Conservation (phyloP, 1,284 basidiomycete species). For the Exobasidium rhododendri region DNA sequence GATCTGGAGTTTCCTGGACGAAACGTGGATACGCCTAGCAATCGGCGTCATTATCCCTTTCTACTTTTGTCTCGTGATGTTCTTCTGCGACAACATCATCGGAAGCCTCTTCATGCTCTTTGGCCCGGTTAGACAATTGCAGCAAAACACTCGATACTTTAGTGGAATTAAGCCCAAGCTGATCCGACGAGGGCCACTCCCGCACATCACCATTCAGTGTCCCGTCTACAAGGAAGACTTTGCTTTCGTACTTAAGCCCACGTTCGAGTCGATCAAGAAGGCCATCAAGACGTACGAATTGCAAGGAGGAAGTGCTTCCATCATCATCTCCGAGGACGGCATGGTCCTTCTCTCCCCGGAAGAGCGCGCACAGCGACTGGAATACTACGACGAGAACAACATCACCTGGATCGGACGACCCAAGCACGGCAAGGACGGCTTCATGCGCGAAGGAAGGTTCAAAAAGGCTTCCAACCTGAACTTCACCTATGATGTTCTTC, state of each 20-base stretch:
- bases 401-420: constrained; percentile 81
- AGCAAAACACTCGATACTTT: constrained; percentile 55
- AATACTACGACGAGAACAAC: constrained; percentile 71
- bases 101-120: constrained; percentile 50
- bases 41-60: constrained; percentile 67
- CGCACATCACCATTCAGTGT: constrained; percentile 72
- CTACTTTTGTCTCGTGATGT: constrained; percentile 66
- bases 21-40: constrained; percentile 64
- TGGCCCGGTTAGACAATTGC: constrained; percentile 67
- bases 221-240: constrained; percentile 69
- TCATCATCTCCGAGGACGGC: constrained; percentile 76
- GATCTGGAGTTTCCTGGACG: constrained; percentile 68
- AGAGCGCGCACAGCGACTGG: constrained; percentile 66
- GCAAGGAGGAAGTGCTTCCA: constrained; percentile 72
- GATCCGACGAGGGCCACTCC: constrained; percentile 62
- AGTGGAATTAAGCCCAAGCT: constrained; percentile 58
- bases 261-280: constrained; percentile 73
- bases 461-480: constrained; percentile 90
- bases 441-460: constrained; percentile 78
- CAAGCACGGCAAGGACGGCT: constrained; percentile 67
- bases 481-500: constrained; percentile 69
- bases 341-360: constrained; percentile 62
- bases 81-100: constrained; percentile 64
- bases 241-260: constrained; percentile 62
- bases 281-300: constrained; percentile 82